These are phyloP conservation scores for Creolimax fragrantissima DNA, from an alignment of 78 protist species.

Conservation along the genomic window DNA sequence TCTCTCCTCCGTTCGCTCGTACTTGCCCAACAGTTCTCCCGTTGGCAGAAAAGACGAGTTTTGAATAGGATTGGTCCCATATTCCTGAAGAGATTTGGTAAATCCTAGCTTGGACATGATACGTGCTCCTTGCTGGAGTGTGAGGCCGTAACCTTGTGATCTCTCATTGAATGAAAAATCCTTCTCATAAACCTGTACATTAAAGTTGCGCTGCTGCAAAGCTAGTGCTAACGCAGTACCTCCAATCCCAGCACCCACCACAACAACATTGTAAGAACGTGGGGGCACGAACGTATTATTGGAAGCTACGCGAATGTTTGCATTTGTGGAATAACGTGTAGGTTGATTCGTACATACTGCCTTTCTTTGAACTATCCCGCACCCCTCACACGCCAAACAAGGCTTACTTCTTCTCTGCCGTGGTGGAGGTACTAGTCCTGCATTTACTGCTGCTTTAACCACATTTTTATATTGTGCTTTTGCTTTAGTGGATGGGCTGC, in stretches of 20 bases:
- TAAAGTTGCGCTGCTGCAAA: not conserved
- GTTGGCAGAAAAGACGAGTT: not conserved
- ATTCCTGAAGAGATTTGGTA: not conserved
- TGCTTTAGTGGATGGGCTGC: not conserved
- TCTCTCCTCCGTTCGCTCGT: too few species aligned
- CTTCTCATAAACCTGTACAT: not conserved
- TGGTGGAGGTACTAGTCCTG: not conserved
- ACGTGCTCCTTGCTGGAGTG: constrained; percentile 13
- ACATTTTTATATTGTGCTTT: not conserved
- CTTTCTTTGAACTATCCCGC: not conserved
- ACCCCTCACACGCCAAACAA: not conserved
- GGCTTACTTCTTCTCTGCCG: not conserved
- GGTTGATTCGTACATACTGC: too few species aligned
- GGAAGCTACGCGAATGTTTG: not conserved
- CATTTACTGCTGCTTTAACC: not conserved
- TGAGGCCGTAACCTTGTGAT: constrained; percentile 3
- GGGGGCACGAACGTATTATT: not conserved
- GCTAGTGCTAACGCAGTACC: not conserved
- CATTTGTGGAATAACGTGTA: not conserved
- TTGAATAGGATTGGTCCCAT: constrained; percentile 7
- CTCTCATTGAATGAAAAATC: not conserved
- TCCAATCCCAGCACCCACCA: constrained; percentile 7
- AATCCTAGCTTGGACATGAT: not conserved
- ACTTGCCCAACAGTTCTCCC: constrained; percentile 10
- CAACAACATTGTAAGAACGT: not conserved